Evolutionary conservation across 331 rosid species (phyloP), one percentile per base, ranked within the genome.

Genomic region (Quercus phellos): DNA sequence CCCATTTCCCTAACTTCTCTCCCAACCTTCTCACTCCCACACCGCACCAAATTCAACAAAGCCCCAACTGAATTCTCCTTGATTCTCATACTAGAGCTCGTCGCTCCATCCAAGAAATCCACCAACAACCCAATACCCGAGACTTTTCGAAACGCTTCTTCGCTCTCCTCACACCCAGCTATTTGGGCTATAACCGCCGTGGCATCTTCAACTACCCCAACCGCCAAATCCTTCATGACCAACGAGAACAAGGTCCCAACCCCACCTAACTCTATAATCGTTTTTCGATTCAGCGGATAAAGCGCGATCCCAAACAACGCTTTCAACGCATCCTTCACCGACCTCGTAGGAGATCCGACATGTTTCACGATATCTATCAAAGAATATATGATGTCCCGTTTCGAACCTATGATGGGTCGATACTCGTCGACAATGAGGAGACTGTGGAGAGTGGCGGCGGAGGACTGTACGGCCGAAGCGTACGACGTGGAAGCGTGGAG

Each of bases 141-240:
- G 0, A 82, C 89, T 78, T 74, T 84, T 22, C 78, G 66, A 30
- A 95, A 92, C 4, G 93, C 98, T 3, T 85, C 89, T 1, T 70
- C 92, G 75, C 98, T 89, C 72, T 95, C 99, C 27, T 89, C 97
- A 73, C 98, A 95, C 1, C 98, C 99, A 1, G 98, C 98, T 5
- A 95, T 84, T 84, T 95, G 99, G 3, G 98, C 97, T 0, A 95
- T 76, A 22, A 95, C 99, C 17, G 98, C 99, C 32, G 98, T 88
- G 0, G 96, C 88, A n/a, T 95, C 99, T 82, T 95, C 99, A 29
- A 91, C 87, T 30, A 95, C 83, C 56, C 99, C 99, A 0, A 85
- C 80, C 56, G 91, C 76, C 2, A 90, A 86, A 17, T 86, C 99
- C 82, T 85, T 85, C 2, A 82, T 68, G 0, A 91, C 79, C 2